Percentiles rank a stretch among this genome's conserved stretches.
Evolutionary conservation across 208 protist species (phyloP).

Genomic region (Leishmania mexicana): DNA sequence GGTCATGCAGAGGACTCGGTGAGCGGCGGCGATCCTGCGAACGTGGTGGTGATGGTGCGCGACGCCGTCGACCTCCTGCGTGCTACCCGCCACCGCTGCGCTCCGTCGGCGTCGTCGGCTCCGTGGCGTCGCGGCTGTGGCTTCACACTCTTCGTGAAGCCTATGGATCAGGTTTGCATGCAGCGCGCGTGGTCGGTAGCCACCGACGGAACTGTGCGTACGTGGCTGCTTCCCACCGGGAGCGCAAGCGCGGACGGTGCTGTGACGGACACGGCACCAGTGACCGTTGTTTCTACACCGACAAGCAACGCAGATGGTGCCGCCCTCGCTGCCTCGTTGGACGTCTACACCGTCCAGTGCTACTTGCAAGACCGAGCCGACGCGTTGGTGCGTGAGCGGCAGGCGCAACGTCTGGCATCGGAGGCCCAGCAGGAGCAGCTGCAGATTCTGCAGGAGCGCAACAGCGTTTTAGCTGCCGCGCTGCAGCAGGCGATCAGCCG

Average conservation of each 20-base stretch:
- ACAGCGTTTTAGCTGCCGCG: slow-evolving; percentile 35
- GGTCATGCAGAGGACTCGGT: not conserved
- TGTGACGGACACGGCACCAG: not conserved
- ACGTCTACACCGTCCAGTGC: slow-evolving; percentile 28
- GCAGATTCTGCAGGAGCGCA: slow-evolving; percentile 35
- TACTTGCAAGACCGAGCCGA: slow-evolving; percentile 46
- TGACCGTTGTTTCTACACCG: not conserved
- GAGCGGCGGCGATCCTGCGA: not conserved
- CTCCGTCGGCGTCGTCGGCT: not conserved
- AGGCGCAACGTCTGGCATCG: slow-evolving; percentile 18
- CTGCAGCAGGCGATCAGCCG: slow-evolving; percentile 37
- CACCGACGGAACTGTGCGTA: slow-evolving; percentile 63
- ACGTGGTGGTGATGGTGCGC: slow-evolving; percentile 18
- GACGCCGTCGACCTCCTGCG: slow-evolving; percentile 37
- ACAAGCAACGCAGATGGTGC: not conserved
- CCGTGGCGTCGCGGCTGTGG: not conserved
- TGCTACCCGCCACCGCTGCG: slow-evolving; percentile 12
- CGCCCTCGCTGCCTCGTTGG: slow-evolving; percentile 5
- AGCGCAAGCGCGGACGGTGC: not conserved
- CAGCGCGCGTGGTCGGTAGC: slow-evolving; percentile 49
- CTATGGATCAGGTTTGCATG: slow-evolving; percentile 49
- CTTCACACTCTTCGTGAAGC: slow-evolving; percentile 49
- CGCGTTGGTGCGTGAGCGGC: slow-evolving; percentile 20
- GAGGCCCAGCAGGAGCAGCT: slow-evolving; percentile 29
- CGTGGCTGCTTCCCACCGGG: slow-evolving; percentile 47